Evolutionary conservation across 768 basidiomycete genomes (phyloP).

Genomic region (Brasilioporus rufonigricans): DNA sequence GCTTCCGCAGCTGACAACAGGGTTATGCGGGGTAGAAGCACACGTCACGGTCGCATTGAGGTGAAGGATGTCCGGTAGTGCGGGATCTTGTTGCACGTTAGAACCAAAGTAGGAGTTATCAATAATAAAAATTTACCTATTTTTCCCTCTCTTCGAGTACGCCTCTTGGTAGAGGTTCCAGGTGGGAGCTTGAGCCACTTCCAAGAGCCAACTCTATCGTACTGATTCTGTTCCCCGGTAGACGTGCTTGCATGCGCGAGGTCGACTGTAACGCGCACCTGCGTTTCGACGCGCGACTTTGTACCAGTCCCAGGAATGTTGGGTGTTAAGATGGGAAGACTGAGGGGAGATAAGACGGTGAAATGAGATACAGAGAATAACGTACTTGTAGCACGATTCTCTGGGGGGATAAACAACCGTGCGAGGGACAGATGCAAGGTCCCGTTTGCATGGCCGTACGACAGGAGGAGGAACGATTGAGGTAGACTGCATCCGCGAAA

Average conservation of each 20-base stretch:
- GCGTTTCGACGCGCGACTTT: conserved; percentile 94
- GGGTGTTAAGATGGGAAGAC: conserved; percentile 79
- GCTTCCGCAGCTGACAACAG: conserved; percentile 80
- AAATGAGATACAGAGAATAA: conserved; percentile 14
- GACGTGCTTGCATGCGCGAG: conserved; percentile 65
- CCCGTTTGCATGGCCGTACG: conserved; percentile 53
- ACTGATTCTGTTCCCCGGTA: conserved; percentile 57
- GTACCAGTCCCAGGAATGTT: conserved; percentile 81
- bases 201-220: conserved; percentile 86
- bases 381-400: conserved; percentile 76
- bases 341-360: conserved; percentile 32
- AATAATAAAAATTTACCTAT: conserved; percentile 50
- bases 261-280: conserved; percentile 82
- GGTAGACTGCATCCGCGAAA: conserved; percentile 46
- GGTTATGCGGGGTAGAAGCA: conserved; percentile 73
- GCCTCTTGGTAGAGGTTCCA: conserved; percentile 80
- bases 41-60: conserved; percentile 76
- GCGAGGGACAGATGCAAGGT: conserved; percentile 47
- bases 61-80: conserved; percentile 65
- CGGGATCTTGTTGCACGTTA: conserved; percentile 52
- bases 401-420: conserved; percentile 69
- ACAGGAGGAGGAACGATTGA: conserved; percentile 70
- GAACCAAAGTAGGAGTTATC: conserved; percentile 2
- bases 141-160: conserved; percentile 81
- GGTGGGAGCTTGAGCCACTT: conserved; percentile 80